Percentiles rank a stretch among this genome's conserved stretches.
These are phyloP conservation scores for Halenospora varia DNA, from an alignment of 495 filamentous ascomycete genomes.

Conservation along the genomic window DNA sequence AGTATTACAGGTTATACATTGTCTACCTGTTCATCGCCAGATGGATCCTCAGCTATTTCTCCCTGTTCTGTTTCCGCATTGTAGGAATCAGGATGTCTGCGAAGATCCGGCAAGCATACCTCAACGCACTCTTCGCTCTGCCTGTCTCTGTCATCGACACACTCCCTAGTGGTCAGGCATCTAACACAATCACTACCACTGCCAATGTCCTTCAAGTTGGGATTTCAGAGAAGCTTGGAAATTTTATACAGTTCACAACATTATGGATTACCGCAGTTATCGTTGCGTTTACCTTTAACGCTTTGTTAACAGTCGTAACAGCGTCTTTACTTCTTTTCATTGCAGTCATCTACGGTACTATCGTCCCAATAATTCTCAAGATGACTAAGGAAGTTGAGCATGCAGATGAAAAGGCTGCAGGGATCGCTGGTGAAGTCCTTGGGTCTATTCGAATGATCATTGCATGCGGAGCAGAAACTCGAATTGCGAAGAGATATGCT, in stretches of 20 bases:
- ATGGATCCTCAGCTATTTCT: constrained; percentile 51
- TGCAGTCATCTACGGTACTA: constrained; percentile 47
- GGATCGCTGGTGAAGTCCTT: constrained; percentile 55
- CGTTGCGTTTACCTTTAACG: constrained; percentile 49
- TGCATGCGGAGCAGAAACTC: constrained; percentile 58
- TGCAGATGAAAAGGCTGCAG: constrained; percentile 55
- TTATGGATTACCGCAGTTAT: constrained; percentile 46
- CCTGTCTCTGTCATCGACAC: constrained; percentile 51
- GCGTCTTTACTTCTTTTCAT: constrained; percentile 53
- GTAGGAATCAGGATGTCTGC: constrained; percentile 52
- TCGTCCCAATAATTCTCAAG: constrained; percentile 54
- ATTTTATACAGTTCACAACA: constrained; percentile 48
- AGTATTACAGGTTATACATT: constrained; percentile 44
- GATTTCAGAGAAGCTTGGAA: constrained; percentile 58
- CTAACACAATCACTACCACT: constrained; percentile 58
- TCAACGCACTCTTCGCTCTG: constrained; percentile 42
- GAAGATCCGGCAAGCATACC: constrained; percentile 40
- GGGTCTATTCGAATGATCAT: constrained; percentile 54
- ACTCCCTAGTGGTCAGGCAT: constrained; percentile 47
- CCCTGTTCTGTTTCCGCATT: constrained; percentile 51
- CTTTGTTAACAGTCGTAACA: constrained; percentile 50
- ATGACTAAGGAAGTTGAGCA: constrained; percentile 51
- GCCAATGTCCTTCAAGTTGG: constrained; percentile 63
- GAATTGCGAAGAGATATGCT: constrained; percentile 47
- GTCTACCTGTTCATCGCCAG: constrained; percentile 61